Conservation (phyloP, 2,329 filamentous ascomycete genomes). For the Ilyonectria destructans region DNA sequence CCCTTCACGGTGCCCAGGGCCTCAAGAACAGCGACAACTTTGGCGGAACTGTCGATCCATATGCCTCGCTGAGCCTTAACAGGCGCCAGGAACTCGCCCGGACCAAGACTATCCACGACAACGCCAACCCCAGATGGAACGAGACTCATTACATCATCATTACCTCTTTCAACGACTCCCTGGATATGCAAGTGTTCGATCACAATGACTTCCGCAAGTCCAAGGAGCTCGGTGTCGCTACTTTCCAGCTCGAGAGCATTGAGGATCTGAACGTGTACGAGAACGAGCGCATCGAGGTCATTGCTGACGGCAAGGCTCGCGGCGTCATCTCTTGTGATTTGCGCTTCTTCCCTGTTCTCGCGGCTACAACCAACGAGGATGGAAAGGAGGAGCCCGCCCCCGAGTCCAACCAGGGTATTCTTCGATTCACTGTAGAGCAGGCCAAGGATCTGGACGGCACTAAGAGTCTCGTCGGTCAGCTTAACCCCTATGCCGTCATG, state of each 20-base stretch:
- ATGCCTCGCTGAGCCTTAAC: conserved; percentile 88
- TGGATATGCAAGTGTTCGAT: conserved; percentile 90
- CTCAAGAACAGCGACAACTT: conserved; percentile 98
- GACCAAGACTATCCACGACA: conserved; percentile 91
- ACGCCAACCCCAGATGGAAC: conserved; percentile 91
- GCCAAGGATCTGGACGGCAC: conserved; percentile 95
- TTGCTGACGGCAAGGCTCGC: conserved; percentile 86
- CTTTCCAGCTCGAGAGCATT: conserved; percentile 87
- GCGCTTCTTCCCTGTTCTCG: conserved; percentile 94
- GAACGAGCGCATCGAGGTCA: conserved; percentile 87
- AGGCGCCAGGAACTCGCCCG: conserved; percentile 85
- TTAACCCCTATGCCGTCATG: conserved; percentile 92
- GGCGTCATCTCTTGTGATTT: conserved; percentile 87
- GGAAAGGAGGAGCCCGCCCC: conserved; percentile 86
- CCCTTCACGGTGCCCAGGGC: conserved; percentile 90
- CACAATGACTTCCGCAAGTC: conserved; percentile 98
- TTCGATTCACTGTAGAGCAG: conserved; percentile 93
- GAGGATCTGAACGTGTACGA: conserved; percentile 85
- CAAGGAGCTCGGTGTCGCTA: conserved; percentile 91
- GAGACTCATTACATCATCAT: conserved; percentile 97
- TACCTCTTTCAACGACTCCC: conserved; percentile 88
- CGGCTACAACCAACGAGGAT: conserved; percentile 79
- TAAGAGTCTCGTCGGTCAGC: conserved; percentile 91
- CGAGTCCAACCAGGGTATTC: conserved; percentile 93
- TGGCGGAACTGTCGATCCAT: conserved; percentile 92